Percentiles rank a stretch among this genome's conserved stretches.
These are phyloP conservation scores for Pyrenula massariospora DNA, from an alignment of 495 filamentous ascomycete genomes.

Conservation along the genomic window DNA sequence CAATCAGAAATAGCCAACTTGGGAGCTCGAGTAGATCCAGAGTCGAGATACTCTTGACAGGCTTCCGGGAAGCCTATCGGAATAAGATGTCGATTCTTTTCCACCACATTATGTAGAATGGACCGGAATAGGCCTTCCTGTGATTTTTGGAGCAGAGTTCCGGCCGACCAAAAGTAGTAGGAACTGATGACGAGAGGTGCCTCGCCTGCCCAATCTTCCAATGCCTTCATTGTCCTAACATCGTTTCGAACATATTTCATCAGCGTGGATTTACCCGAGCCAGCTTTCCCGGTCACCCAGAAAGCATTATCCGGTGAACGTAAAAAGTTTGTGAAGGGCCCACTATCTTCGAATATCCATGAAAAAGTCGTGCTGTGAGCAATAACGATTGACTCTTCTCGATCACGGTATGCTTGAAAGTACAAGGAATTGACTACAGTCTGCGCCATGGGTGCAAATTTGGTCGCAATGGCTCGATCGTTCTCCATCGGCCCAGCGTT, in stretches of 20 bases:
- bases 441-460: background rate
- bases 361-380: background rate
- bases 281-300: slow-evolving; percentile 32
- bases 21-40: background rate
- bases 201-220: slow-evolving; percentile 8
- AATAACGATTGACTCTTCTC: background rate
- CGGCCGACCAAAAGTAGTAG: slow-evolving; percentile 20
- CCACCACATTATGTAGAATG: slow-evolving; percentile 16
- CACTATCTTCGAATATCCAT: background rate
- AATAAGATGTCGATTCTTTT: slow-evolving; percentile 14
- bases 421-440: slow-evolving; percentile 41
- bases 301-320: slow-evolving; percentile 10
- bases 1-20: background rate
- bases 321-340: background rate
- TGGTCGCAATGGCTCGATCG: background rate
- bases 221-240: background rate
- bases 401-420: slow-evolving; percentile 8
- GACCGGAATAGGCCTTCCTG: slow-evolving; percentile 16
- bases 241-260: slow-evolving; percentile 22
- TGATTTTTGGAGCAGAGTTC: slow-evolving; percentile 10
- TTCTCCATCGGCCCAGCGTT: background rate
- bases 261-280: slow-evolving; percentile 32
- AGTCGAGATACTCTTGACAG: slow-evolving; percentile 8
- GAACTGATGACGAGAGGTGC: slow-evolving; percentile 9
- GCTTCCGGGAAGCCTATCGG: slow-evolving; percentile 8